phyloP scores from a whole-genome alignment of 1,284 basidiomycete species.

The Ustilago loliicola region DNA sequence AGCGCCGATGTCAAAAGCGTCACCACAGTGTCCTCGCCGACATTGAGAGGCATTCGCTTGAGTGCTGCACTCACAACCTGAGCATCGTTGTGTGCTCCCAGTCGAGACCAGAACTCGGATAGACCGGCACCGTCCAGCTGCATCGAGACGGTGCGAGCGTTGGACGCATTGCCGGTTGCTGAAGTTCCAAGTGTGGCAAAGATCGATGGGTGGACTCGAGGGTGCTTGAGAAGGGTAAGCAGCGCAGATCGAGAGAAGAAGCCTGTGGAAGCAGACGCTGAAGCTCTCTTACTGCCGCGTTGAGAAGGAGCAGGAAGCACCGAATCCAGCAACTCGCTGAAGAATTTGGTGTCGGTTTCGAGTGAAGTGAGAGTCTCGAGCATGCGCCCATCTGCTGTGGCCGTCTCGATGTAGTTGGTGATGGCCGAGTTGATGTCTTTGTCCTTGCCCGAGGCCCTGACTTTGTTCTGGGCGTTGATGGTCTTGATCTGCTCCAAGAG shows the following conservation, averaged over 20 bases:
- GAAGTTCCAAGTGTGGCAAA: constrained; percentile 22
- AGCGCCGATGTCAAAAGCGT: constrained; percentile 25
- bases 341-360: constrained; percentile 34
- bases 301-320: constrained; percentile 25
- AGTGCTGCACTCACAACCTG: constrained; percentile 28
- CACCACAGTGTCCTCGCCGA: constrained; percentile 37
- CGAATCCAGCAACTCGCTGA: constrained; percentile 27
- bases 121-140: constrained; percentile 17
- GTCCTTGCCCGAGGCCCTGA: constrained; percentile 8
- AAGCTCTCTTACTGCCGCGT: constrained; percentile 18
- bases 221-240: constrained; percentile 24
- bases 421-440: constrained; percentile 21
- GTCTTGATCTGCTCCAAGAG: constrained; percentile 28
- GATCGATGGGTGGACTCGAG: constrained; percentile 33
- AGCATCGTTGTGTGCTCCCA: constrained; percentile 31
- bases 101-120: constrained; percentile 34
- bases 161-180: not conserved
- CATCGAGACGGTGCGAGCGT: constrained; percentile 8
- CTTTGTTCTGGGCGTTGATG: constrained; percentile 13
- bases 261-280: not conserved
- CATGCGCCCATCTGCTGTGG: constrained; percentile 36
- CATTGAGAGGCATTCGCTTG: constrained; percentile 28
- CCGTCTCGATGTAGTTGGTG: constrained; percentile 19
- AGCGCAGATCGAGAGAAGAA: constrained; percentile 23
- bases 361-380: constrained; percentile 36